Base-by-base conservation (phyloP, 2,329 filamentous ascomycete genomes). In the Fusarium paranaense region DNA sequence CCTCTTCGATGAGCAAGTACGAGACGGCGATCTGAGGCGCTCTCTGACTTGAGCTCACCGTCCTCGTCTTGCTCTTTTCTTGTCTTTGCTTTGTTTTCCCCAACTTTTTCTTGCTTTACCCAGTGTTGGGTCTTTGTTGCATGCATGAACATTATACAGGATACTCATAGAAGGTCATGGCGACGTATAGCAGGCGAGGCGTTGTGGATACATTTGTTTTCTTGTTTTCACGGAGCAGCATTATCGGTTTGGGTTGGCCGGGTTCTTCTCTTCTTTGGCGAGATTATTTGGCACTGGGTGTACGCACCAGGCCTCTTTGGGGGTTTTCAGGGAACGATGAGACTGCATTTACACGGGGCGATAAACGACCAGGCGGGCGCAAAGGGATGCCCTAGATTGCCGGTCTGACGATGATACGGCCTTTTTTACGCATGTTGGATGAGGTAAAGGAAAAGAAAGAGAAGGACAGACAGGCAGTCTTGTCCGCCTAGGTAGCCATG, bases 231-330 rank as follows among this genome's bases (percentile, higher is more conserved):
- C 45, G 57, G 35, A 50, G 64, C 54, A 65, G 60, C 61, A 71
- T 67, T 33, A 68, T 59, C 37, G 64, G 33, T 47, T 71, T 71
- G 67, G 30, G 65, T 65, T 60, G 37, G 45, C 32, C 32, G 30
- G 35, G 22, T 25, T 60, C 42, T 74, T 64, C 22, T 68, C 27
- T 73, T 72, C 60, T 65, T 70, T 68, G 62, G 66, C 66, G 66
- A 76, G 71, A 73, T 66, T 70, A 45, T 77, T 76, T 67, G 76
- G 72, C 71, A 66, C 70, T 76, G 72, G 32, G 74, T 80, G 77
- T 78, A 76, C 74, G 74, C 72, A 79, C 73, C 74, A 62, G 68
- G 68, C 70, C 71, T 38, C 63, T 56, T 54, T 52, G 54, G 60
- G 54, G n/a, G 54, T 40, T 54, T 54, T 75, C 67, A 40, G 68